These are phyloP conservation scores for Puccinellia tenuiflora DNA, from an alignment of 176 grass and related monocot species.

Conservation along the genomic window DNA sequence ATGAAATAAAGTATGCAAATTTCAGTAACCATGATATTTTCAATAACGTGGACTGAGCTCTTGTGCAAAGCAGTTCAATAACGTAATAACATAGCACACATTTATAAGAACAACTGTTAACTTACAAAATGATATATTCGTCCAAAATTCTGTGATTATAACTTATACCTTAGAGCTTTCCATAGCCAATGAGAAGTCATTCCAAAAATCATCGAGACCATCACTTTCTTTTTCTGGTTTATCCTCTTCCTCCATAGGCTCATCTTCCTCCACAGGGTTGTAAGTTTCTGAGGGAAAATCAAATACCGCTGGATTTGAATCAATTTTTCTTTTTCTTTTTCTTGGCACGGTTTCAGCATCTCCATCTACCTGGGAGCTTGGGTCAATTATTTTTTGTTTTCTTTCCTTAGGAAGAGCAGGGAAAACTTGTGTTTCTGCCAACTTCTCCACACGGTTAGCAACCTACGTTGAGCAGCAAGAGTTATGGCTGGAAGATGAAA, in stretches of 20 bases:
- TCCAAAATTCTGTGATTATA: conserved; percentile 4
- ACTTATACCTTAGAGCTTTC: conserved; percentile 77
- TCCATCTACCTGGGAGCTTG: conserved; percentile 16
- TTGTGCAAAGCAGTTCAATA: conserved; percentile 7
- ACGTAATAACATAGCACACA: not conserved
- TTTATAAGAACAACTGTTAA: conserved; percentile 14
- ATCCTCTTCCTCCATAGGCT: conserved; percentile 39
- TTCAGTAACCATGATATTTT: not conserved
- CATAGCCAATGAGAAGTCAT: conserved; percentile 78
- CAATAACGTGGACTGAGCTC: not conserved
- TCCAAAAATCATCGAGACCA: conserved; percentile 87
- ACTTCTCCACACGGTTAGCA: conserved; percentile 46
- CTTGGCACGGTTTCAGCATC: conserved; percentile 10
- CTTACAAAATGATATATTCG: conserved; percentile 2
- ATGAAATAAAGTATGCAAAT: conserved; percentile 1
- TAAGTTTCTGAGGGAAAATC: conserved; percentile 27
- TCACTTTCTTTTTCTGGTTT: conserved; percentile 49
- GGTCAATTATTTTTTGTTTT: conserved; percentile 27
- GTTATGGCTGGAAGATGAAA: conserved; percentile 9
- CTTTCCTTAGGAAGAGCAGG: conserved; percentile 33
- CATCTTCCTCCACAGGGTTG: conserved; percentile 30
- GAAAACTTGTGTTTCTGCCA: conserved; percentile 38
- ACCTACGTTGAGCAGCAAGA: conserved; percentile 50
- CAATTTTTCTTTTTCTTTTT: conserved; percentile 32
- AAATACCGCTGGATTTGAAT: conserved; percentile 5